phyloP scores from a whole-genome alignment of 2,329 filamentous ascomycete genomes.

The Zymoseptoria pseudotritici region DNA sequence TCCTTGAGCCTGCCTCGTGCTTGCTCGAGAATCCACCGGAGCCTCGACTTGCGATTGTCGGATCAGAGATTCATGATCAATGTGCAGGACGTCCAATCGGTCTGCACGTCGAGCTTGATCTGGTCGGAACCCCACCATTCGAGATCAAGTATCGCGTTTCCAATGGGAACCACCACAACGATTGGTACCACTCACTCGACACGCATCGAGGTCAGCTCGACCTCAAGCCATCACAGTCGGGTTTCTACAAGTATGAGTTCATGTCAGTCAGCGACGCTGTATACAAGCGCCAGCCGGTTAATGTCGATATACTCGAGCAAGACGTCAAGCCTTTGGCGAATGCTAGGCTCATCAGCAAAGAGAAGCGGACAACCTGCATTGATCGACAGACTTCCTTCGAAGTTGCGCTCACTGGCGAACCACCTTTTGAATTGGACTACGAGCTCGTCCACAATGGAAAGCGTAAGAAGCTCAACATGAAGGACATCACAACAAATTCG shows the following conservation, averaged over 20 bases:
- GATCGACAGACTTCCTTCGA: constrained; percentile 71
- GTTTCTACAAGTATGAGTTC: constrained; percentile 82
- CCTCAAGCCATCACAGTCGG: constrained; percentile 71
- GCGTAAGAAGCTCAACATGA: constrained; percentile 60
- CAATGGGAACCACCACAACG: constrained; percentile 44
- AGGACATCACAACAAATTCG: constrained; percentile 54
- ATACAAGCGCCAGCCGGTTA: constrained; percentile 60
- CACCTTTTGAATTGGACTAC: constrained; percentile 84
- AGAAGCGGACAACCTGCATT: constrained; percentile 65
- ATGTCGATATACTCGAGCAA: constrained; percentile 63
- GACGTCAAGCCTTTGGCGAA: constrained; percentile 88
- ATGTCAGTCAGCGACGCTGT: constrained; percentile 72
- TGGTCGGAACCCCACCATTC: constrained; percentile 90
- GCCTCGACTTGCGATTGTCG: constrained; percentile 65
- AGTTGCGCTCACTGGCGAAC: constrained; percentile 69
- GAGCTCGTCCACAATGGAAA: constrained; percentile 87
- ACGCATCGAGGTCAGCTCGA: constrained; percentile 77
- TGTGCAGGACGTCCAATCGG: constrained; percentile 92
- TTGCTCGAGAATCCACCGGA: constrained; percentile 84
- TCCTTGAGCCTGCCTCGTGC: constrained; percentile 91
- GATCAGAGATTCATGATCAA: constrained; percentile 84
- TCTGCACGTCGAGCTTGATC: constrained; percentile 76
- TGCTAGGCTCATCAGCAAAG: constrained; percentile 56
- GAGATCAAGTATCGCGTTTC: constrained; percentile 68
- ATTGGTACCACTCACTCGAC: constrained; percentile 51